phyloP scores from a whole-genome alignment of 2,329 filamentous ascomycete species.

The Colletotrichum tofieldiae region DNA sequence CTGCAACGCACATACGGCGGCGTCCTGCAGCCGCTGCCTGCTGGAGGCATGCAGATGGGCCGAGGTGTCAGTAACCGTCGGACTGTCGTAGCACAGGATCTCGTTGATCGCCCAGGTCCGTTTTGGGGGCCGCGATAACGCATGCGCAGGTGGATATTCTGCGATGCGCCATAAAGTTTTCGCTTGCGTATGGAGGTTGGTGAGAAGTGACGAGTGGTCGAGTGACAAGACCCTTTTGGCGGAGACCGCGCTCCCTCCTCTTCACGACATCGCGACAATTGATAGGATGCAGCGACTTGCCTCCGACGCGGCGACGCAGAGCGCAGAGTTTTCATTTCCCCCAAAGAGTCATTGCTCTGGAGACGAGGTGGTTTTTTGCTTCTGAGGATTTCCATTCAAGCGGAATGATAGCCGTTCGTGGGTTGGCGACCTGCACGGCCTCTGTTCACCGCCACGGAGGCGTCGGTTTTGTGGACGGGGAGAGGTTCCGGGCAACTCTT shows the following conservation, averaged over 20 bases:
- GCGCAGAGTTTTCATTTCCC: constrained; percentile 35
- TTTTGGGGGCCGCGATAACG: constrained; percentile 34
- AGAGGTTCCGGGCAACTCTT: constrained; percentile 30
- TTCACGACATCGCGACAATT: constrained; percentile 24
- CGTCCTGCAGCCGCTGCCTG: constrained; percentile 10
- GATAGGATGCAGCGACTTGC: constrained; percentile 33
- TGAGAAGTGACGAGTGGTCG: constrained; percentile 36
- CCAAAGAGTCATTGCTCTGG: constrained; percentile 40
- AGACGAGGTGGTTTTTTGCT: constrained; percentile 26
- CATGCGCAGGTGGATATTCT: constrained; percentile 34
- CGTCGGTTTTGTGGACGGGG: constrained; percentile 41
- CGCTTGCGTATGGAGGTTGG: constrained; percentile 35
- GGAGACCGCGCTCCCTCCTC: constrained; percentile 28
- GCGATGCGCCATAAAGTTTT: constrained; percentile 39
- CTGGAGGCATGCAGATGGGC: constrained; percentile 24
- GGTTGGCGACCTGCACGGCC: constrained; percentile 37
- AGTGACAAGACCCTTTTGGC: constrained; percentile 19
- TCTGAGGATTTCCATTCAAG: constrained; percentile 25
- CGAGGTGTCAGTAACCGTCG: constrained; percentile 25
- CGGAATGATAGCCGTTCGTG: constrained; percentile 37
- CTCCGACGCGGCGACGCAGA: constrained; percentile 25
- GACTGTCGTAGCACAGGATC: constrained; percentile 34
- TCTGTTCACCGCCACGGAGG: constrained; percentile 41
- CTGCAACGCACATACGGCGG: constrained; percentile 35
- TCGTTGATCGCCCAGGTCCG: constrained; percentile 26